Conservation (phyloP, 2,329 filamentous ascomycete species). For the Apiospora rasikravindrae region DNA sequence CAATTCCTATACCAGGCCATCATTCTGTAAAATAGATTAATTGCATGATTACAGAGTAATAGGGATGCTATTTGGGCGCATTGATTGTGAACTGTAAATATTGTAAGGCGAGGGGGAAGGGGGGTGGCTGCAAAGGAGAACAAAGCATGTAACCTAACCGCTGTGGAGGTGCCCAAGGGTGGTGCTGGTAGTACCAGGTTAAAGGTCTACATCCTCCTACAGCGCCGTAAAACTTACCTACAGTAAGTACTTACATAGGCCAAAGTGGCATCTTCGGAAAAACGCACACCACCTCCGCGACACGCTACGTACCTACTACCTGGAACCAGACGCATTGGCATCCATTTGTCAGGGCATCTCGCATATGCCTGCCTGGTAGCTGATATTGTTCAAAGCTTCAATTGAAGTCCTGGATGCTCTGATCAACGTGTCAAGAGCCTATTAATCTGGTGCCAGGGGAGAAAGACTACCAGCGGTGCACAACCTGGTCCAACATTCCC, state of each 20-base stretch:
- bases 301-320: slow-evolving; percentile 22
- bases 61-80: background rate
- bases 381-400: slow-evolving; percentile 9
- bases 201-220: background rate
- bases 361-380: background rate
- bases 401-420: slow-evolving; percentile 2
- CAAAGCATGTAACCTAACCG: background rate
- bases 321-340: background rate
- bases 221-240: background rate
- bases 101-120: background rate
- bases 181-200: background rate
- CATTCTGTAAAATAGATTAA: background rate
- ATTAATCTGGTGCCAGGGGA: background rate
- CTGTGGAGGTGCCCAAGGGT: background rate
- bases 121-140: background rate
- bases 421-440: slow-evolving; percentile 14
- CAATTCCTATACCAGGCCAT: background rate
- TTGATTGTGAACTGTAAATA: background rate
- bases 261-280: slow-evolving; percentile 38
- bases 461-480: background rate
- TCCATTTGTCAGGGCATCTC: slow-evolving; percentile 1
- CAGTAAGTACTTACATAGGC: slow-evolving; percentile 25
- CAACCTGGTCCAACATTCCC: background rate
- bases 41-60: background rate
- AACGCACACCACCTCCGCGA: slow-evolving; percentile 30